phyloP scores from a whole-genome alignment of 2,329 filamentous ascomycete genomes.

The Cercospora sojina region DNA sequence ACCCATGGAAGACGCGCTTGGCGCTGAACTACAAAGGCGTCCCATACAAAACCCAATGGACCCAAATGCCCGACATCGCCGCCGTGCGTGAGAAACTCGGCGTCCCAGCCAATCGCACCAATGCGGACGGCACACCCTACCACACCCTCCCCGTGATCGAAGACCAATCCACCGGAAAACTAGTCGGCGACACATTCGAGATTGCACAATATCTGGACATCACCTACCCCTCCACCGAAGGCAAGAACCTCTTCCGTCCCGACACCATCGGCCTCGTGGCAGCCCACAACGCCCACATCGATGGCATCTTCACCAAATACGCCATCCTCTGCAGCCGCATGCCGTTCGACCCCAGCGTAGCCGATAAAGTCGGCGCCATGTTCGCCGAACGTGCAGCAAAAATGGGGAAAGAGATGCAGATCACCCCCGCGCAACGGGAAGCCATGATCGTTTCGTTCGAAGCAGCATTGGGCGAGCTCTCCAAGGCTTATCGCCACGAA shows the following conservation, averaged over 20 bases:
- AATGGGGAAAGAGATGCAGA: slow-evolving; percentile 39
- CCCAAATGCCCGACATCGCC: slow-evolving; percentile 54
- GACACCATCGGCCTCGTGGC: slow-evolving; percentile 40
- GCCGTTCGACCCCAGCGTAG: slow-evolving; percentile 54
- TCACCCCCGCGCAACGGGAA: slow-evolving; percentile 43
- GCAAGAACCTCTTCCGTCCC: slow-evolving; percentile 52
- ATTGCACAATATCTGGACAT: slow-evolving; percentile 62
- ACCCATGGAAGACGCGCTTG: slow-evolving; percentile 53
- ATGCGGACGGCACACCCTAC: slow-evolving; percentile 58
- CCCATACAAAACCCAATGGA: slow-evolving; percentile 54
- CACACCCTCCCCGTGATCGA: slow-evolving; percentile 60
- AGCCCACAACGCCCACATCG: slow-evolving; percentile 56
- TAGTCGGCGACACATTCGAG: slow-evolving; percentile 64
- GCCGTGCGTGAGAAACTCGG: slow-evolving; percentile 50
- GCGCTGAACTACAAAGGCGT: slow-evolving; percentile 53
- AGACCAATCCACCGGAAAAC: slow-evolving; percentile 44
- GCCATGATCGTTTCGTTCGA: slow-evolving; percentile 45
- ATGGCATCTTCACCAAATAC: slow-evolving; percentile 54
- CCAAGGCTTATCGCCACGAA: slow-evolving; percentile 44
- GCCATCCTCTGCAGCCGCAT: slow-evolving; percentile 46
- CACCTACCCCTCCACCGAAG: slow-evolving; percentile 45
- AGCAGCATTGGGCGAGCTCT: slow-evolving; percentile 45
- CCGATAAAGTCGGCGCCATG: slow-evolving; percentile 47
- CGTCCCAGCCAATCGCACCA: slow-evolving; percentile 54
- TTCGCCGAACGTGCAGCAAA: slow-evolving; percentile 49